Evolutionary conservation across 148 eudicot species (phyloP), one percentile per base, ranked within the genome.

Genomic region (Fagopyrum esculentum): DNA sequence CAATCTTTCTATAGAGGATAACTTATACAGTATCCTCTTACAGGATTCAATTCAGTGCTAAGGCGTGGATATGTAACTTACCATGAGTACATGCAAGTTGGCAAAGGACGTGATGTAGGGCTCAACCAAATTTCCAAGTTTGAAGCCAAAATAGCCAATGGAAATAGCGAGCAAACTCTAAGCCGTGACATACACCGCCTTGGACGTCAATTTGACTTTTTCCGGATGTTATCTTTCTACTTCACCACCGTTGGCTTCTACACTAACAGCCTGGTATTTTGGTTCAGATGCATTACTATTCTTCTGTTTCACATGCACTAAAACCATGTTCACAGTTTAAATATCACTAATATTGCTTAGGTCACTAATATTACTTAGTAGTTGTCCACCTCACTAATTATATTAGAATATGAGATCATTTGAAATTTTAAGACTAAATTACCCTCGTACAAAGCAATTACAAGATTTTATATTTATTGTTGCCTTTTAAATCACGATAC

Each of bases 101-200:
- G 99, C 26, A 95, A 95, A 88, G 99, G 99, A 68, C 96, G 99
- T 75, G 99, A 95, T 80, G 99, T 95, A 50, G 94, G 99, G 75
- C 89, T 95, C 5, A 95, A 86, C 77, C 96, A 92, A 79, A 95
- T 95, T 71, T 95, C 99, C 40, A 92, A 85, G 73, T 95, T 95
- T 78, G 99, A 95, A 88, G 99, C 99, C 68, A 95, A 95, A 83
- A 85, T 95, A 49, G 93, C 98, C 47, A 95, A 95, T 80, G 99
- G 99, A 50, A 95, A 95, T 80, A 92, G 99, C 79, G 99, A 95
- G 80, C 99, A 95, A 78, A 86, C 93, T 74, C 78, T 95, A 46
- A 92, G 98, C 79, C 96, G 99, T 26, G 99, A 95, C 79, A 77
- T 95, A 56, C 85, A 85, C 84, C 96, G 99, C 56, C 99, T 96